Conservation (phyloP, 2,329 filamentous ascomycete species). For the Hypoxylon sp. region DNA sequence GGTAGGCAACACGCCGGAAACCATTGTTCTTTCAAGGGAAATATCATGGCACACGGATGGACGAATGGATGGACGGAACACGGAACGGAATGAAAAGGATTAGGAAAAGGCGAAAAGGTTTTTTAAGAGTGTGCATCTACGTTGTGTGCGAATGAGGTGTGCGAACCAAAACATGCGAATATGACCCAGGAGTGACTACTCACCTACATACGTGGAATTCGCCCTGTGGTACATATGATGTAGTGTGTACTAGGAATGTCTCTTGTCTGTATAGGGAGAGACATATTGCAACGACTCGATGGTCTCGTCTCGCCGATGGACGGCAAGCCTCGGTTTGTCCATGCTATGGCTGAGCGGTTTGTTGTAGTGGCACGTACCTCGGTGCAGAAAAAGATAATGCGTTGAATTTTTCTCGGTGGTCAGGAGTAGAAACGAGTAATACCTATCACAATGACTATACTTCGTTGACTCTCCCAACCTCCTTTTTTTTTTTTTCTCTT, state of each 20-base stretch:
- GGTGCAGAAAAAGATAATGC: not conserved
- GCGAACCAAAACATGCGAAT: constrained; percentile 4
- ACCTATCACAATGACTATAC: not conserved
- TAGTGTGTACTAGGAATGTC: not conserved
- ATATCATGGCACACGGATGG: constrained; percentile 1
- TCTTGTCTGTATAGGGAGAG: not conserved
- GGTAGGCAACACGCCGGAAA: constrained; percentile 2
- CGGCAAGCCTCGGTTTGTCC: not conserved
- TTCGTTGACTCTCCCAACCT: not conserved
- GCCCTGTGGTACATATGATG: not conserved
- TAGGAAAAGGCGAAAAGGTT: constrained; percentile 6
- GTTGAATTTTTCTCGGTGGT: constrained; percentile 6
- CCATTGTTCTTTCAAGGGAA: not conserved
- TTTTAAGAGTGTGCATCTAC: constrained; percentile 16
- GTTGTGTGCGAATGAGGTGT: not conserved
- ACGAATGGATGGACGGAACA: constrained; percentile 9
- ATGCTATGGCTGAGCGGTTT: not conserved
- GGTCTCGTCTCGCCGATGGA: not conserved
- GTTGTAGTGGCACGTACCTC: not conserved
- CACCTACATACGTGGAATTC: constrained; percentile 1
- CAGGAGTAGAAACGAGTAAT: not conserved
- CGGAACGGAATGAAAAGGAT: constrained; percentile 4
- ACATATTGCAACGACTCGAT: not conserved
- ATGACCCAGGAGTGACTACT: not conserved
- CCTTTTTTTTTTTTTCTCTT: too few relatives aligned